Evolutionary conservation across 2,329 filamentous ascomycete species (phyloP), one percentile per base, ranked within the genome.

Genomic region (Fusarium pseudocircinatum): DNA sequence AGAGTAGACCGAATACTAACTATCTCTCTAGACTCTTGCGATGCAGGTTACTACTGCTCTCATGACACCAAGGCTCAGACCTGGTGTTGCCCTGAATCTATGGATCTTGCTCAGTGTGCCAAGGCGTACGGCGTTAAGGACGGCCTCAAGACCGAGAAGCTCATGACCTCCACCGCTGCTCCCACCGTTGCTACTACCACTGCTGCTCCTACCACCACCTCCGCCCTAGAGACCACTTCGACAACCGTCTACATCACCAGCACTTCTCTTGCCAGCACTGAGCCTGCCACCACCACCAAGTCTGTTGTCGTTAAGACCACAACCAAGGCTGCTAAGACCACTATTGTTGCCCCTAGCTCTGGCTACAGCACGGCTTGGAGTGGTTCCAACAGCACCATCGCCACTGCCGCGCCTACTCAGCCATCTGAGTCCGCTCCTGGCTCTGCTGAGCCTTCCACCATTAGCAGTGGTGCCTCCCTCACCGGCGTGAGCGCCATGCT

Each of bases 1-100:
- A n/a, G 15, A n/a, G 36, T 26, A 34, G 18, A 10, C 42, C 18
- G n/a, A 50, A 63, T 30, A 39, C 75, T 77, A 56, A 77, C 68
- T 11, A 30, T 20, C 4, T 36, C 34, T 10, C 34, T 59, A 91
- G 89, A 89, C 81, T 88, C 89, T 37, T 92, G 90, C 79, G 86
- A 89, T 37, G 79, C 82, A 22, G 89, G 88, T 56, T 92, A 87
- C 84, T 92, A 88, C 84, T 92, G 90, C 83, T 86, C 88, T n/a
- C 83, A 86, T 73, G 86, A 90, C 78, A 79, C 81, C 59, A 76
- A 80, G 49, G 80, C 82, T 60, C 82, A 85, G 63, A 91, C 89
- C 39, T 87, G 87, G 83, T 92, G 90, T 84, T 92, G 90, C 81
- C 88, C 89, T 46, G 81, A 90, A 47, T 84, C 82, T 69, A 83